Conservation (phyloP, 768 basidiomycete genomes). For the Grammothele lineata region DNA sequence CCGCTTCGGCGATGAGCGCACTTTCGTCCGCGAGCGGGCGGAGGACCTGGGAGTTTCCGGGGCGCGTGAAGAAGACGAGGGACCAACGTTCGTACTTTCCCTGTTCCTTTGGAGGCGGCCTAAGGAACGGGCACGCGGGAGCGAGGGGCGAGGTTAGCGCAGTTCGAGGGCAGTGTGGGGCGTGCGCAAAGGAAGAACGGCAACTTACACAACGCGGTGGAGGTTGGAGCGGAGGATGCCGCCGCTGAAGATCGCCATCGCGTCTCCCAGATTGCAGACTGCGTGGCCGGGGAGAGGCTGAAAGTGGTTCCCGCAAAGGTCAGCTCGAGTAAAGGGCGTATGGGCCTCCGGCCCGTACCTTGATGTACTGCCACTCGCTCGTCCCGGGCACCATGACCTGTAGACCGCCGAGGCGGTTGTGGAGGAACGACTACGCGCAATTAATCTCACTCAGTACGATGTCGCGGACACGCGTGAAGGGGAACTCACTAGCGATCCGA, state of each 20-base stretch:
- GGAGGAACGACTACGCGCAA: slow-evolving; percentile 50
- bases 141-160: background rate
- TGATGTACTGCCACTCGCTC: slow-evolving; percentile 64
- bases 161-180: background rate
- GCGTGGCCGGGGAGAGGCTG: slow-evolving; percentile 30
- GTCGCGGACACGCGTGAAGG: background rate
- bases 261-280: slow-evolving; percentile 46
- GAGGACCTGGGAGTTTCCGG: slow-evolving; percentile 47
- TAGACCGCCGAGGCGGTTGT: slow-evolving; percentile 66
- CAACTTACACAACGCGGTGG: slow-evolving; percentile 54
- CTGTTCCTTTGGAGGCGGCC: slow-evolving; percentile 56
- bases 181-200: background rate
- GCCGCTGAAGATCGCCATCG: slow-evolving; percentile 56
- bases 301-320: background rate
- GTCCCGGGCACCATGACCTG: slow-evolving; percentile 62
- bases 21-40: slow-evolving; percentile 50
- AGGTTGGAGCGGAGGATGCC: slow-evolving; percentile 61
- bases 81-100: slow-evolving; percentile 54
- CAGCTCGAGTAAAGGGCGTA: background rate
- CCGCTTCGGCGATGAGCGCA: slow-evolving; percentile 41
- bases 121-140: too few relatives aligned
- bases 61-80: slow-evolving; percentile 64
- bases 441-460: background rate
- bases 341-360: slow-evolving; percentile 29
- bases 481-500: slow-evolving; percentile 26